These are phyloP conservation scores for Candida sp. DNA, from an alignment of 1,139 yeast genomes.

Conservation along the genomic window DNA sequence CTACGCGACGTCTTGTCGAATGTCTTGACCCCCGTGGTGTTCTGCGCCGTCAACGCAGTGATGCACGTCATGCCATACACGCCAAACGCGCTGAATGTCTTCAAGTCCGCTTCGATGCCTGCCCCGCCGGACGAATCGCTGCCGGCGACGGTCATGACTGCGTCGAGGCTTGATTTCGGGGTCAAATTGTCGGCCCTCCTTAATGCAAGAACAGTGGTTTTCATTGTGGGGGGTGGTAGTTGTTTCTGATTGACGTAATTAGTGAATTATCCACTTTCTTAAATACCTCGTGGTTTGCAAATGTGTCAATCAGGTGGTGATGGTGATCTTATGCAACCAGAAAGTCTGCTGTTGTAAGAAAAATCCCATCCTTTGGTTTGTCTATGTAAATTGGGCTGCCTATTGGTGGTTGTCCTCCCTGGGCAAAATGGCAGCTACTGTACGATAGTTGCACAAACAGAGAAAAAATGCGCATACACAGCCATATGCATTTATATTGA, in stretches of 20 bases:
- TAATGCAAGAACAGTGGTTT: background rate
- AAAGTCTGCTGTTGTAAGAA: too few species aligned
- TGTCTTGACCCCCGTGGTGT: slow-evolving; percentile 62
- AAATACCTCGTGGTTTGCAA: too few species aligned
- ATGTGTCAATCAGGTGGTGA: too few species aligned
- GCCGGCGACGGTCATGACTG: slow-evolving; percentile 75
- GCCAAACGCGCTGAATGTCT: slow-evolving; percentile 78
- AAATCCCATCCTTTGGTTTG: too few species aligned
- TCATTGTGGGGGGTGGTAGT: background rate
- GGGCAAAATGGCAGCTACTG: too few species aligned
- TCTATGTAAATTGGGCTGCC: too few species aligned
- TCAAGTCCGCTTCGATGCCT: slow-evolving; percentile 92
- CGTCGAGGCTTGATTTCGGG: slow-evolving; percentile 23
- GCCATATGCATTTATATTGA: background rate
- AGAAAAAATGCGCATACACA: slow-evolving; percentile 1
- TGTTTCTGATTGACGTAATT: background rate
- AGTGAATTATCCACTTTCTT: too few species aligned
- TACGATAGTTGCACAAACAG: background rate
- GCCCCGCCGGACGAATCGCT: slow-evolving; percentile 96
- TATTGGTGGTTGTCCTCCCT: too few species aligned
- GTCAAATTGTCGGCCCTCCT: background rate
- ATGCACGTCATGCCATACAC: slow-evolving; percentile 86
- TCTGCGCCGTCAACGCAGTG: slow-evolving; percentile 86
- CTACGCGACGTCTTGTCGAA: slow-evolving; percentile 51
- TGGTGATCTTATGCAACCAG: too few species aligned